Conservation (phyloP, 495 filamentous ascomycete genomes). For the Aspergillus egyptiacus region DNA sequence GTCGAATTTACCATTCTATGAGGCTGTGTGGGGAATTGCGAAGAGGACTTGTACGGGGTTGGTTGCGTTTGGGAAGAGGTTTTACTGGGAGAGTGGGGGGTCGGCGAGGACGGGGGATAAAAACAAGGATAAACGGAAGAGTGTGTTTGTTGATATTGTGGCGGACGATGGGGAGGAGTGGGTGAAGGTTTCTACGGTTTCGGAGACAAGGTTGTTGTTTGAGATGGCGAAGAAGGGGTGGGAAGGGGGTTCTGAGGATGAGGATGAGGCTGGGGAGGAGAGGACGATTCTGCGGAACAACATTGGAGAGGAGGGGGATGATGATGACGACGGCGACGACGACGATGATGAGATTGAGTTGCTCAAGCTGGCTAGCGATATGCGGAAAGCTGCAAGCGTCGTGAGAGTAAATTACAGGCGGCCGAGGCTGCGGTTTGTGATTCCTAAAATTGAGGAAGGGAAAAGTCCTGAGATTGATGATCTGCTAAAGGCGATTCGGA, state of each 20-base stretch:
- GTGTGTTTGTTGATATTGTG: slow-evolving; percentile 29
- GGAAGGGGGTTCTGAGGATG: slow-evolving; percentile 42
- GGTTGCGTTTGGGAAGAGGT: slow-evolving; percentile 47
- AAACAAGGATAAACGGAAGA: slow-evolving; percentile 23
- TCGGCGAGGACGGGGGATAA: slow-evolving; percentile 12
- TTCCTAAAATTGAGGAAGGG: slow-evolving; percentile 51
- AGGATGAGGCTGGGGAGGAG: slow-evolving; percentile 27
- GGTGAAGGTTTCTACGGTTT: slow-evolving; percentile 58
- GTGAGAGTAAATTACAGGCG: slow-evolving; percentile 52
- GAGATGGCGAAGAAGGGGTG: slow-evolving; percentile 61
- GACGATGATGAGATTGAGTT: slow-evolving; percentile 49
- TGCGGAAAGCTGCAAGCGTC: slow-evolving; percentile 47
- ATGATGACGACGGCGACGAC: slow-evolving; percentile 27
- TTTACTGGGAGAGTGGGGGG: slow-evolving; percentile 47
- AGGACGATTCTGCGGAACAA: slow-evolving; percentile 33
- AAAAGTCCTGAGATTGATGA: slow-evolving; percentile 48
- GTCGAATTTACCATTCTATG: slow-evolving; percentile 53
- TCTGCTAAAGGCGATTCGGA: slow-evolving; percentile 51
- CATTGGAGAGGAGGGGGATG: slow-evolving; percentile 9
- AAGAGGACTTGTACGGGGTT: slow-evolving; percentile 42
- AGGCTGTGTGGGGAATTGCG: slow-evolving; percentile 50
- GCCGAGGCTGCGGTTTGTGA: slow-evolving; percentile 54
- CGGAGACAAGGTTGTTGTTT: slow-evolving; percentile 50
- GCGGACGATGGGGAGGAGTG: slow-evolving; percentile 51
- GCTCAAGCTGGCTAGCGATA: slow-evolving; percentile 51